Evolutionary conservation across 2,329 filamentous ascomycete species (phyloP), one percentile per base, ranked within the genome.

Genomic region (Cladorrhinum sp.): DNA sequence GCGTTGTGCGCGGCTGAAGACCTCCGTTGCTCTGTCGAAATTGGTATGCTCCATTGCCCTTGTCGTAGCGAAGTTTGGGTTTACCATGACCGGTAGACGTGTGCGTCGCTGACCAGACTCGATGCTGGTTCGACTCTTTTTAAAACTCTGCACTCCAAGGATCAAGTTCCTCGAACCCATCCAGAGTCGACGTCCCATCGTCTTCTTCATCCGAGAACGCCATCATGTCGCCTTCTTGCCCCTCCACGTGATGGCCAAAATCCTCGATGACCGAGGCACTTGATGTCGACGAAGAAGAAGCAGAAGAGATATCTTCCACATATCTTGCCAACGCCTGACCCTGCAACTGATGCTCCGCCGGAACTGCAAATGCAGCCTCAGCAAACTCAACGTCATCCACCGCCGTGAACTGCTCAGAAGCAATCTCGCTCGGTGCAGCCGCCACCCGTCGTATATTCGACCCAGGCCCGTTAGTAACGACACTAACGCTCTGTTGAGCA

Each of bases 401-500:
- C 0, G 70, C 64, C 0, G 70, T 70, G 55, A 78, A 78, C n/a
- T 69, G 61, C 61, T 78, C 76, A 0, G 75, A 74, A 16, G 59
- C n/a, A 20, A 55, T 55, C 33, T 55, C 53, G 39, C 53, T 55
- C 14, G 53, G 53, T 30, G 28, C 53, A 6, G 58, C 59, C 14
- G 62, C 42, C 8, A 60, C 57, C 6, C 56, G 52, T 36, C 33
- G 46, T 16, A 12, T 42, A 39, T 55, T 50, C 10, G 5, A 42
- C 16, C 50, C 30, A n/a, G 18, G 55, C 50, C 57, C 50, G 18
- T 36, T 28, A 2, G 50, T 48, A 12, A 57, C 56, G 1, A 73
- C 76, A n/a, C 74, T 76, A 26, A 72, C 70, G 50, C 76, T 75
- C 48, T 77, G 76, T 52, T 80, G 73, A 1, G 72, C 77, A 14